These are phyloP conservation scores for Aspergillus fischeri DNA, from an alignment of 2,329 filamentous ascomycete species.

Conservation along the genomic window DNA sequence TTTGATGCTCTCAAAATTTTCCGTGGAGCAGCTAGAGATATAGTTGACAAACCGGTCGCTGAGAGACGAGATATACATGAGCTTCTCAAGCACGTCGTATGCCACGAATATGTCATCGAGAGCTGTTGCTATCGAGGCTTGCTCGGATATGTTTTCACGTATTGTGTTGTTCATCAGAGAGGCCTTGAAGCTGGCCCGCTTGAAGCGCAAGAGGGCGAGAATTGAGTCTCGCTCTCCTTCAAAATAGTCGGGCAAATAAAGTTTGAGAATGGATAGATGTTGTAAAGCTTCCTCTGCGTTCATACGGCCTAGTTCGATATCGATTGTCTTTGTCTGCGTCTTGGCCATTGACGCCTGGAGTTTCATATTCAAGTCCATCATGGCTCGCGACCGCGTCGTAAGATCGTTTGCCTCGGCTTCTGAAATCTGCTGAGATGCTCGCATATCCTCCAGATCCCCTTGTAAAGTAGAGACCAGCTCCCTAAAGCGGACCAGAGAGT, in stretches of 20 bases:
- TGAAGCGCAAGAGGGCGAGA: conserved; percentile 83
- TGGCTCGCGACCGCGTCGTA: conserved; percentile 79
- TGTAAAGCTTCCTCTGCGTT: conserved; percentile 85
- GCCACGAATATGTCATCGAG: conserved; percentile 74
- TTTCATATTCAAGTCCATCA: conserved; percentile 96
- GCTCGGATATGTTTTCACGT: conserved; percentile 69
- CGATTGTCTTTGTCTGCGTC: conserved; percentile 90
- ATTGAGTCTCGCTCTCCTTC: conserved; percentile 78
- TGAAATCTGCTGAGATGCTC: conserved; percentile 84
- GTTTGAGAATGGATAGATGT: conserved; percentile 80
- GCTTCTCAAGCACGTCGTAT: conserved; percentile 77
- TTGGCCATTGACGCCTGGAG: conserved; percentile 86
- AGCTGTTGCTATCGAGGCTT: conserved; percentile 59
- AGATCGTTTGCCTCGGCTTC: conserved; percentile 91
- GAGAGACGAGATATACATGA: conserved; percentile 77
- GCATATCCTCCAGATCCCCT: conserved; percentile 83
- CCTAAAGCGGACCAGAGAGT: conserved; percentile 81
- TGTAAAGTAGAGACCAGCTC: conserved; percentile 84
- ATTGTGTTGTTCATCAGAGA: conserved; percentile 72
- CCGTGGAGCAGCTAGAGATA: conserved; percentile 71
- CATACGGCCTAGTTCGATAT: conserved; percentile 79
- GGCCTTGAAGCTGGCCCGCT: conserved; percentile 83
- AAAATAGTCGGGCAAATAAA: conserved; percentile 84
- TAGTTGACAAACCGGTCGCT: conserved; percentile 79
- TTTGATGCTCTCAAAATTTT: conserved; percentile 74